A percentile compares a stretch with the other conserved stretches of the same genome.
Evolutionary conservation across 2,329 filamentous ascomycete species (phyloP).

Genomic region (Cyphellophora attinorum): DNA sequence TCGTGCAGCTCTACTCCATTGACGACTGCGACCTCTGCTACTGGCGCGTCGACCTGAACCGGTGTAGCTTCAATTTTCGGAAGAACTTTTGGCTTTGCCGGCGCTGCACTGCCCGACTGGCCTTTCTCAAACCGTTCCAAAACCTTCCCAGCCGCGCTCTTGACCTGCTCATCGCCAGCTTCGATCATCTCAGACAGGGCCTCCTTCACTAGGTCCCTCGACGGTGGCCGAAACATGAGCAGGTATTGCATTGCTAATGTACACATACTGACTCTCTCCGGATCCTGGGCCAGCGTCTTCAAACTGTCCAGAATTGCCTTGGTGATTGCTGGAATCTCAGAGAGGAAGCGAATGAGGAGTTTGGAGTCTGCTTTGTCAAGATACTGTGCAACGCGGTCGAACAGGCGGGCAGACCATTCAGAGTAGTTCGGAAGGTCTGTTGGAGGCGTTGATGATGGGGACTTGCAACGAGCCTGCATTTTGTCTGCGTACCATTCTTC

Average conservation of each 20-base stretch:
- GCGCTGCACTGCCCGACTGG: no score
- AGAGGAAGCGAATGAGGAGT: constrained; percentile 79
- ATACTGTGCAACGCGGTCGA: constrained; percentile 84
- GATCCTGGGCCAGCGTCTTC: constrained; percentile 52
- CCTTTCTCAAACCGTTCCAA: no score
- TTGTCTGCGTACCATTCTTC: constrained; percentile 97
- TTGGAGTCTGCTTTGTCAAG: constrained; percentile 77
- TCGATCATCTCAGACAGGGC: constrained; percentile 48
- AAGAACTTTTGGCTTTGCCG: no score
- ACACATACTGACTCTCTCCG: constrained; percentile 51
- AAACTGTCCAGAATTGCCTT: constrained; percentile 63
- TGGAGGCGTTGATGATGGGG: constrained; percentile 29
- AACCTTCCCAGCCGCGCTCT: constrained; percentile 42
- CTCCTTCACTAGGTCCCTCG: constrained; percentile 47
- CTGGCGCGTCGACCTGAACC: no score
- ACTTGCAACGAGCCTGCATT: constrained; percentile 42
- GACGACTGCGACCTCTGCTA: no score
- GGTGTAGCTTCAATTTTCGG: no score
- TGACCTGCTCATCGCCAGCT: constrained; percentile 41
- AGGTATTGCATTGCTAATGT: constrained; percentile 51
- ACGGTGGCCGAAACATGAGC: constrained; percentile 50
- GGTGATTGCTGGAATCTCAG: constrained; percentile 78
- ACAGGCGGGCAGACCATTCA: constrained; percentile 66
- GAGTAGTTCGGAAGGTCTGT: constrained; percentile 53
- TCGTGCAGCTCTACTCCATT: no score